A percentile compares a stretch with the other conserved stretches of the same genome.
Conservation (phyloP, 2,329 filamentous ascomycete species). For the Colletotrichum zoysiae region DNA sequence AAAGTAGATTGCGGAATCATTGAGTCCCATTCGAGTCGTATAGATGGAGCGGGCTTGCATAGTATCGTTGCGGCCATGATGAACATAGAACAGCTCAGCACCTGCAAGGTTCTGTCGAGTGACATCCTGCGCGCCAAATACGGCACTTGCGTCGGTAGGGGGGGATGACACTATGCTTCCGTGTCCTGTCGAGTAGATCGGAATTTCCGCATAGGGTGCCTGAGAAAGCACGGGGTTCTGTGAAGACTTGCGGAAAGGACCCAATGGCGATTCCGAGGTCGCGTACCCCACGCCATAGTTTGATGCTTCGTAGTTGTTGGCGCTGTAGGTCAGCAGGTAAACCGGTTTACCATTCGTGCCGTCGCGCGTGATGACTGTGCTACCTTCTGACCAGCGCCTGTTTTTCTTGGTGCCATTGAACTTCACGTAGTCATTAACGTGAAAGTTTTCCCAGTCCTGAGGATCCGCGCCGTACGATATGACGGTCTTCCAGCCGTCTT, state of each 20-base stretch:
- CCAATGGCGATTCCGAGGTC: constrained; percentile 49
- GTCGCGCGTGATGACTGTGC: constrained; percentile 48
- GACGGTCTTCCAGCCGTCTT: constrained; percentile 54
- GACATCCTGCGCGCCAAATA: constrained; percentile 50
- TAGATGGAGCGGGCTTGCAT: constrained; percentile 47
- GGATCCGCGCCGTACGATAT: constrained; percentile 53
- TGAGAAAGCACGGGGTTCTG: constrained; percentile 51
- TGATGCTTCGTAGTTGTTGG: constrained; percentile 54
- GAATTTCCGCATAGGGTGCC: constrained; percentile 45
- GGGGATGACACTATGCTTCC: constrained; percentile 52
- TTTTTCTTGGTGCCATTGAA: constrained; percentile 53
- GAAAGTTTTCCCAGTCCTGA: constrained; percentile 53
- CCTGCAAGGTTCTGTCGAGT: constrained; percentile 47
- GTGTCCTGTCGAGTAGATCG: constrained; percentile 52
- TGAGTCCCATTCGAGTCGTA: constrained; percentile 50
- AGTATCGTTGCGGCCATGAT: constrained; percentile 51
- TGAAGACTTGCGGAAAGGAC: constrained; percentile 50
- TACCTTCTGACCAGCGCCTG: constrained; percentile 53
- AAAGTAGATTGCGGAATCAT: constrained; percentile 44
- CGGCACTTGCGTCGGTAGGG: constrained; percentile 39
- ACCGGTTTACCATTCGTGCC: constrained; percentile 45
- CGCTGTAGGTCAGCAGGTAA: constrained; percentile 50
- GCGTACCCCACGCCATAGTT: constrained; percentile 54
- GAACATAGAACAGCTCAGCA: constrained; percentile 52
- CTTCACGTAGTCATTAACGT: constrained; percentile 51